These are phyloP conservation scores for Fusarium equiseti DNA, from an alignment of 2,329 filamentous ascomycete species.

Conservation along the genomic window DNA sequence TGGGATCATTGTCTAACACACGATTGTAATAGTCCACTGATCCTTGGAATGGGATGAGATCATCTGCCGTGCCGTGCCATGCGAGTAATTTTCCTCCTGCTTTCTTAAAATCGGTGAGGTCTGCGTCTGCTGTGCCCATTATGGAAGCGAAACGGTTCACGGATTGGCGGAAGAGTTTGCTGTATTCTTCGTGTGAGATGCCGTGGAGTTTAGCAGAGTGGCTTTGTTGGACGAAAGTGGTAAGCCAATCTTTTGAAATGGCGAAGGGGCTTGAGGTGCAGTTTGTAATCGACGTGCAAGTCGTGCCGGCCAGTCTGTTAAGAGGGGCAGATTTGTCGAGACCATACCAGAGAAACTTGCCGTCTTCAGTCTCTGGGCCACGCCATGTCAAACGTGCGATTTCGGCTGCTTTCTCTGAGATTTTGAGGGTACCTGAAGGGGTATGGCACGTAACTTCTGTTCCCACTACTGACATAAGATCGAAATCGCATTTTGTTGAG, in stretches of 20 bases:
- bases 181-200: background rate
- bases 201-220: background rate
- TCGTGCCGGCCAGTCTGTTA: slow-evolving; percentile 18
- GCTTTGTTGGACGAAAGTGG: slow-evolving; percentile 12
- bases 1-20: background rate
- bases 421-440: background rate
- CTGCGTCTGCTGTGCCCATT: slow-evolving; percentile 28
- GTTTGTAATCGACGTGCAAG: background rate
- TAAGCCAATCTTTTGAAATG: slow-evolving; percentile 15
- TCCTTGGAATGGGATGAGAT: slow-evolving; percentile 19
- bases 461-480: slow-evolving; percentile 39
- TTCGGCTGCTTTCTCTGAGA: slow-evolving; percentile 19
- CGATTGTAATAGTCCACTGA: slow-evolving; percentile 30
- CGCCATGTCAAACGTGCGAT: slow-evolving; percentile 18
- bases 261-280: slow-evolving; percentile 19
- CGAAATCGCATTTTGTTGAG: slow-evolving; percentile 35
- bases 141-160: slow-evolving; percentile 32
- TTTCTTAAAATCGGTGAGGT: slow-evolving; percentile 29
- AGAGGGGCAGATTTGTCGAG: slow-evolving; percentile 8
- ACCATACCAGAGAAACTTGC: slow-evolving; percentile 33
- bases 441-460: slow-evolving; percentile 22
- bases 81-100: slow-evolving; percentile 33
- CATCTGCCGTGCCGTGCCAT: slow-evolving; percentile 39
- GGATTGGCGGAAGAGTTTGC: slow-evolving; percentile 20
- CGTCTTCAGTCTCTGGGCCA: slow-evolving; percentile 12